phyloP scores from a whole-genome alignment of 495 filamentous ascomycete species.

The Annulohypoxylon bovei region DNA sequence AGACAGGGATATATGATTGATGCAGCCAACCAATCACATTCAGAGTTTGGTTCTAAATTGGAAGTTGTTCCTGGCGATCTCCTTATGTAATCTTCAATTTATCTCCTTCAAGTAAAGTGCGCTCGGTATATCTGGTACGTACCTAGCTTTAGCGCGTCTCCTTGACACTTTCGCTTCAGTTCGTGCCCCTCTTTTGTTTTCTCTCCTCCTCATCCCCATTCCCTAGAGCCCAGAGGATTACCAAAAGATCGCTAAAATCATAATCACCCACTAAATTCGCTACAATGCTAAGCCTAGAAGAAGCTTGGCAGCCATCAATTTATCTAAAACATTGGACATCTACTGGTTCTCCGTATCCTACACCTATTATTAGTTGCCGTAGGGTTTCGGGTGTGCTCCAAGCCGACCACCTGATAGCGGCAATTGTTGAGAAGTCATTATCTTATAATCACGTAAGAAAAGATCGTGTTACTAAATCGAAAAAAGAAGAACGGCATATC shows the following conservation, averaged over 20 bases:
- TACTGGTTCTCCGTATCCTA: slow-evolving; percentile 20
- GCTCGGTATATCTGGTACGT: background rate
- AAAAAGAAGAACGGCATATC: background rate
- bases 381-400: background rate
- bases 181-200: slow-evolving; percentile 18
- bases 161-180: slow-evolving; percentile 26
- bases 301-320: slow-evolving; percentile 27
- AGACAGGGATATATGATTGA: slow-evolving; percentile 4
- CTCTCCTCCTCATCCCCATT: background rate
- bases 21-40: slow-evolving; percentile 21
- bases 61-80: slow-evolving; percentile 40
- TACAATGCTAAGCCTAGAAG: slow-evolving; percentile 17
- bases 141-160: slow-evolving; percentile 31
- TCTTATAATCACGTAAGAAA: slow-evolving; percentile 18
- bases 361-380: slow-evolving; percentile 31
- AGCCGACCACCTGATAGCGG: slow-evolving; percentile 14
- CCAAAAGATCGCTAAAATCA: no score
- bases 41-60: slow-evolving; percentile 5
- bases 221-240: background rate
- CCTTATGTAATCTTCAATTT: slow-evolving; percentile 23
- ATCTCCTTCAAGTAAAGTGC: slow-evolving; percentile 7
- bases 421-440: slow-evolving; percentile 1
- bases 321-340: slow-evolving; percentile 3
- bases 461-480: background rate
- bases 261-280: slow-evolving; percentile 12